A percentile compares a stretch with the other conserved stretches of the same genome.
Conservation (phyloP, 2,329 filamentous ascomycete species). For the Epichloe amarillans region DNA sequence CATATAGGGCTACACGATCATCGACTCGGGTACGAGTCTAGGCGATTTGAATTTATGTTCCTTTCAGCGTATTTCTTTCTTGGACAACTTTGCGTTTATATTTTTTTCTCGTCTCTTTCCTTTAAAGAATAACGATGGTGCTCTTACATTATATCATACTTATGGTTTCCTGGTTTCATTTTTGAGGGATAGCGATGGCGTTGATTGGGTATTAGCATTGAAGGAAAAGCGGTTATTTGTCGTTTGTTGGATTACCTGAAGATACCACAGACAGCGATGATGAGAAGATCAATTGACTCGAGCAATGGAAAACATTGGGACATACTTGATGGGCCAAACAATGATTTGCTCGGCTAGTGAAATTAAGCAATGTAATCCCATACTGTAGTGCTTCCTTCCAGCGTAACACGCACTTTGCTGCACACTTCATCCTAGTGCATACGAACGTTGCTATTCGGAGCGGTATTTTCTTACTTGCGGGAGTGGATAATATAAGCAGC, state of each 20-base stretch:
- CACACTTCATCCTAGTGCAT: too few species aligned
- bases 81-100: not conserved
- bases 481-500: too few species aligned
- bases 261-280: slow-evolving; percentile 4
- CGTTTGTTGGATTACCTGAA: not conserved
- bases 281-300: not conserved
- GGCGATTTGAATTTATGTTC: not conserved
- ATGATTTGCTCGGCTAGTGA: not conserved
- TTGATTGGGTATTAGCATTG: not conserved
- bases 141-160: not conserved
- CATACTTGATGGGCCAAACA: not conserved
- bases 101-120: not conserved
- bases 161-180: not conserved
- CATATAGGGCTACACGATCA: slow-evolving; percentile 18
- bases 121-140: not conserved
- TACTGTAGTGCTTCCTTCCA: too few species aligned
- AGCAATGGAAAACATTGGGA: not conserved
- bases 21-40: slow-evolving; percentile 6
- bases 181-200: slow-evolving; percentile 3
- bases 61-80: not conserved
- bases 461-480: too few species aligned
- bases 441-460: too few species aligned
- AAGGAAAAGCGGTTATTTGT: not conserved
- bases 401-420: too few species aligned
- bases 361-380: too few species aligned